These are phyloP conservation scores for Heterobasidion irregulare DNA, from an alignment of 1,284 basidiomycete species.

Conservation along the genomic window DNA sequence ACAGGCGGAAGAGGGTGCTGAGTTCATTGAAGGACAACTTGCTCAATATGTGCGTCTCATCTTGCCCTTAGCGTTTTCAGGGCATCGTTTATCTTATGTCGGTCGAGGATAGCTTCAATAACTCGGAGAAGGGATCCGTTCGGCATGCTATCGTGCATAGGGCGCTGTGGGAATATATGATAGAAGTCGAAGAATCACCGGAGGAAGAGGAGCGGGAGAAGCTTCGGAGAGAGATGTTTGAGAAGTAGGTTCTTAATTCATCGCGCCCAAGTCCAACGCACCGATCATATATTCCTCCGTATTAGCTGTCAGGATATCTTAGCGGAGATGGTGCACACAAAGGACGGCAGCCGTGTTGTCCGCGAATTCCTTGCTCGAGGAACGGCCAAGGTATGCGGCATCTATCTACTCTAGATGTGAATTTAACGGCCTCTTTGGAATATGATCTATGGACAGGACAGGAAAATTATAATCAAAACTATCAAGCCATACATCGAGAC, in stretches of 20 bases:
- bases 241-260: constrained; percentile 33
- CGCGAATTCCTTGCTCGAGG: constrained; percentile 77
- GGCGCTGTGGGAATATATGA: constrained; percentile 69
- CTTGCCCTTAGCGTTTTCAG: neutral
- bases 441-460: constrained; percentile 42
- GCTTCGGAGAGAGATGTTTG: constrained; percentile 57
- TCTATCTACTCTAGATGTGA: neutral
- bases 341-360: constrained; percentile 80
- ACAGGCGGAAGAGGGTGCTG: constrained; percentile 60
- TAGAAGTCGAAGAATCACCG: constrained; percentile 40
- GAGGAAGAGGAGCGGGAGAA: constrained; percentile 58
- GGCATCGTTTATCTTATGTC: neutral
- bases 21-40: constrained; percentile 66
- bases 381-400: constrained; percentile 58
- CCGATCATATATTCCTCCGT: neutral
- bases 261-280: neutral
- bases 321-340: constrained; percentile 88
- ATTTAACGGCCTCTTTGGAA: constrained; percentile 2
- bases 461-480: constrained; percentile 82
- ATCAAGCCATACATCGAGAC: constrained; percentile 81
- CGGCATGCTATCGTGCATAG: constrained; percentile 83
- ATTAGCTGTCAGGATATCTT: constrained; percentile 71
- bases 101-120: constrained; percentile 61
- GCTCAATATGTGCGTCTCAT: constrained; percentile 55
- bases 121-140: constrained; percentile 81